These are phyloP conservation scores for Piloderma croceum DNA, from an alignment of 768 basidiomycete genomes.

Conservation along the genomic window DNA sequence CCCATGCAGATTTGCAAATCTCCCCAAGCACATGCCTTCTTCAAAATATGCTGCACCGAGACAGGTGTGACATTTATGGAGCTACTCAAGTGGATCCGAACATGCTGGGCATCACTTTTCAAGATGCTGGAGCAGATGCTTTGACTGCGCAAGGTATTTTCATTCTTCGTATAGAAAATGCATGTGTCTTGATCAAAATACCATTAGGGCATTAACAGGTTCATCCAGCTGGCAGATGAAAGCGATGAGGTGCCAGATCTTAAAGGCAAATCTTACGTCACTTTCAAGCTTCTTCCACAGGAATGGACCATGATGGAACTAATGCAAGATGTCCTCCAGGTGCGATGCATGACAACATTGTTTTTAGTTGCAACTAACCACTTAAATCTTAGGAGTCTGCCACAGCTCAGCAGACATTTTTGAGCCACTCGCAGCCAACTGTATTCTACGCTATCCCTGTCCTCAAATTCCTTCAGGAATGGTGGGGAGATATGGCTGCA, in stretches of 20 bases:
- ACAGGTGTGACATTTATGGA: constrained; percentile 15
- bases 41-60: constrained; percentile 13
- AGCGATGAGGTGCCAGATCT: constrained; percentile 19
- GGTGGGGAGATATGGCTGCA: too few species aligned
- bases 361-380: constrained; percentile 1
- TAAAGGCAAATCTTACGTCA: constrained; percentile 20
- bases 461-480: too few species aligned
- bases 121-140: too few species aligned
- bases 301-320: constrained; percentile 22
- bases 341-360: too few species aligned
- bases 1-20: constrained; percentile 21
- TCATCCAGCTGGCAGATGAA: constrained; percentile 18
- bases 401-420: constrained; percentile 2
- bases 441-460: constrained; percentile 3
- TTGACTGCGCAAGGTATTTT: too few species aligned
- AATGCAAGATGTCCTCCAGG: constrained; percentile 21
- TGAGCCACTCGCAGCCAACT: background rate
- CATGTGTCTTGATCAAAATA: too few species aligned
- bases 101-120: constrained; percentile 26
- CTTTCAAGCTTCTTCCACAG: constrained; percentile 13
- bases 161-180: too few species aligned
- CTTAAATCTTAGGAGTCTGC: constrained; percentile 4
- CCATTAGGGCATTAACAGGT: constrained; percentile 17
- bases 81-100: constrained; percentile 25
- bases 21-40: constrained; percentile 22